Evolutionary conservation across 2,329 filamentous ascomycete species (phyloP), one percentile per base, ranked within the genome.

Genomic region (Beauveria medogensis): DNA sequence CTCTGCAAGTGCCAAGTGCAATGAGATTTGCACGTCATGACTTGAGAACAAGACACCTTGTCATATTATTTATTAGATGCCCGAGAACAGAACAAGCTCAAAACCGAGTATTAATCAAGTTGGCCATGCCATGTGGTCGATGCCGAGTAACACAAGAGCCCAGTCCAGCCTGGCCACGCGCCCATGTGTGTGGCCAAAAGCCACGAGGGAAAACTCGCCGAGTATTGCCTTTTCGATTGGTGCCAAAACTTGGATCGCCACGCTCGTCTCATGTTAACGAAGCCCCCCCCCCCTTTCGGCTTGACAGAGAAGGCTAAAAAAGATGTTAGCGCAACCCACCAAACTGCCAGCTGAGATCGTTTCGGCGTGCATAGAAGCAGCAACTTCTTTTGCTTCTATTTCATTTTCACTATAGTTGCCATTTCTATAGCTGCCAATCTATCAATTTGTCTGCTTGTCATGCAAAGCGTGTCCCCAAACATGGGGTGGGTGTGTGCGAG

Each of bases 261-360:
- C 28, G 28, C 46, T 59, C 56, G 47, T 59, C 56, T 34, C 46
- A 52, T 52, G 12, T 59, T 59, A 58, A 46, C 34, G 6, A 57
- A n/a, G 34, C 10, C 9, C 34, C 30, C 7, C 6, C n/a, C n/a
- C n/a, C n/a, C n/a, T n/a, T n/a, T 26, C 22, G 22, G 26, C 4
- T 34, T 4, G 30, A 30, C 30, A 14, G 7, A 48, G 2, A n/a
- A 56, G 30, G 28, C 43, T 48, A 34, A 12, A 56, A 26, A 20
- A 10, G 24, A n/a, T 28, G 5, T 26, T 55, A 34, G 53, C 24
- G 53, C 53, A 46, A 16, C 26, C 26, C 41, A 34, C 40, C 18
- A 12, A 12, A n/a, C 43, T 37, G 12, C 14, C 9, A 43, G 40
- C 18, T 20, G 18, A 30, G 22, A 41, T 34, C 16, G 24, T 50